A percentile compares a stretch with the other conserved stretches of the same genome.
phyloP scores from a whole-genome alignment of 352 stramenopile species.

The Phytophthora lateralis region DNA sequence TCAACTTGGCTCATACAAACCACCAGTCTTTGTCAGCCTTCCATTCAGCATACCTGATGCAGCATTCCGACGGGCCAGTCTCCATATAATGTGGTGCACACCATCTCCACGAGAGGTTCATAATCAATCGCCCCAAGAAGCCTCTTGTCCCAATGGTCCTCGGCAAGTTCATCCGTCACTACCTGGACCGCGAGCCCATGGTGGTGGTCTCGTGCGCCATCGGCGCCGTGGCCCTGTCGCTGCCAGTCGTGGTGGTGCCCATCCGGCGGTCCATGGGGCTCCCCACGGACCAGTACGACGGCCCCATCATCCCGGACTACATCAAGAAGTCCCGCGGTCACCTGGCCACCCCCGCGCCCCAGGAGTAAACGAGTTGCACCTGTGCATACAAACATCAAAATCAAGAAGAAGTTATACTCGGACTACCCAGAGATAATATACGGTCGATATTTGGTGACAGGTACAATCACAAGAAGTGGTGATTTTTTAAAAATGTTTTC shows the following conservation, averaged over 20 bases:
- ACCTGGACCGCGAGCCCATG: conserved; percentile 85
- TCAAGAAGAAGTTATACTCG: background rate
- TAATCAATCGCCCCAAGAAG: conserved; percentile 2
- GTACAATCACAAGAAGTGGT: conserved; percentile 5
- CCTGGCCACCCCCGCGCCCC: conserved; percentile 48
- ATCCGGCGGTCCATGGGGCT: conserved; percentile 84
- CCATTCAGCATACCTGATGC: background rate
- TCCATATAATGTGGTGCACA: conserved; percentile 15
- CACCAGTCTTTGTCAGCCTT: background rate
- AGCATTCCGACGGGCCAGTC: conserved; percentile 12
- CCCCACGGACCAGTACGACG: conserved; percentile 91
- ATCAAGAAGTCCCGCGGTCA: conserved; percentile 80
- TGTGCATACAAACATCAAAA: conserved; percentile 19
- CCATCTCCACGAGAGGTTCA: conserved; percentile 26
- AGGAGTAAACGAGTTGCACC: conserved; percentile 33
- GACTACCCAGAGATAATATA: background rate
- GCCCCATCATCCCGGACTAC: conserved; percentile 74
- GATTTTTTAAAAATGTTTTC: background rate
- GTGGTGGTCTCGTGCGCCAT: conserved; percentile 86
- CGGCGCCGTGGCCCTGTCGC: conserved; percentile 63
- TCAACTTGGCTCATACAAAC: conserved; percentile 26
- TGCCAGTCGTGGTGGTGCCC: conserved; percentile 83
- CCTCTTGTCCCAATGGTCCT: conserved; percentile 31
- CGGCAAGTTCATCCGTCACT: conserved; percentile 85
- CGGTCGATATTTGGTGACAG: conserved; percentile 13